These are phyloP conservation scores for Emergomyces pasteurianus DNA, from an alignment of 2,329 filamentous ascomycete genomes.

Conservation along the genomic window DNA sequence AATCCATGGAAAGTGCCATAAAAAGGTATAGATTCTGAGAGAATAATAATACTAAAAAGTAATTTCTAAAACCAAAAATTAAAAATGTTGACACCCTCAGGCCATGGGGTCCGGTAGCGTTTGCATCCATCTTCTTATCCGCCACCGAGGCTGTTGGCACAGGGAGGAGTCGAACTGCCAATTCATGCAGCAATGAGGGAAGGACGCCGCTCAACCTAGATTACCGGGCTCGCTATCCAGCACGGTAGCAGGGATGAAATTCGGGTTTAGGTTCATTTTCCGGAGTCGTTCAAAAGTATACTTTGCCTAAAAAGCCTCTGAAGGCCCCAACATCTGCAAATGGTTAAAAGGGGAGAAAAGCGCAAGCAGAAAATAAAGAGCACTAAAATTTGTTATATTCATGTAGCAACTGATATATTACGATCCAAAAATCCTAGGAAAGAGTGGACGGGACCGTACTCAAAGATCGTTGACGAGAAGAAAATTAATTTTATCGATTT, in stretches of 20 bases:
- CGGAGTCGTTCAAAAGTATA: no score
- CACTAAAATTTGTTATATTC: background rate
- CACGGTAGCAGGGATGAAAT: background rate
- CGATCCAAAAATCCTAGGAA: constrained; percentile 25
- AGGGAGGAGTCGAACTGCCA: background rate
- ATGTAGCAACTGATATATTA: constrained; percentile 38
- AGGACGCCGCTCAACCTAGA: background rate
- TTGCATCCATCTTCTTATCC: background rate
- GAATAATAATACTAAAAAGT: background rate
- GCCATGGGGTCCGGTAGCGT: background rate
- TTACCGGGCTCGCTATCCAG: no score
- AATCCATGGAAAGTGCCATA: background rate
- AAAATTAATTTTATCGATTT: background rate
- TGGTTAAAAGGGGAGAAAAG: no score
- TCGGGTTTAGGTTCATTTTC: background rate
- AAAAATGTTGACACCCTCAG: background rate
- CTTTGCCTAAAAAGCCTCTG: background rate
- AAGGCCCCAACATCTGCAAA: background rate
- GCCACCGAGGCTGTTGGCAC: background rate
- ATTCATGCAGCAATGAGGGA: background rate
- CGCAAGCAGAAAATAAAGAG: background rate
- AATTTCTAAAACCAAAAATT: no score
- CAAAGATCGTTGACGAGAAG: constrained; percentile 35
- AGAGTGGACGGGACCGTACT: constrained; percentile 35
- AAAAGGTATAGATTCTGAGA: background rate